A percentile compares a stretch with the other conserved stretches of the same genome.
phyloP scores from a whole-genome alignment of 2,329 filamentous ascomycete species.

The Trichocomaceae sp. region DNA sequence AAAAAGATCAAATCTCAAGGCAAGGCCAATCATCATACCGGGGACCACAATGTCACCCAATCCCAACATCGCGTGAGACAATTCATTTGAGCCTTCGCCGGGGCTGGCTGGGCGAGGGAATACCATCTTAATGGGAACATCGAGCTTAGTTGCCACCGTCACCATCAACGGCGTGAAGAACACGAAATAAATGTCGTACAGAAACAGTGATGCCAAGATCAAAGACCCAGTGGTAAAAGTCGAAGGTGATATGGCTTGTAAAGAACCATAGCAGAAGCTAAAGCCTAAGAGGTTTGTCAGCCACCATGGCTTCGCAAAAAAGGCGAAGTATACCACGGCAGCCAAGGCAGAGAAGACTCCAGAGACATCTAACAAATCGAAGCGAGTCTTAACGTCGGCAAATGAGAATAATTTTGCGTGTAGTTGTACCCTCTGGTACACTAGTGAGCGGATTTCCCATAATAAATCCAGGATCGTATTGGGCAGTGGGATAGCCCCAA shows the following conservation, averaged over 20 bases:
- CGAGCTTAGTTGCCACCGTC: slow-evolving; percentile 71
- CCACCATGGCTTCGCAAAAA: slow-evolving; percentile 57
- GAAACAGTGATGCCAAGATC: slow-evolving; percentile 72
- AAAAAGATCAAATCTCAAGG: slow-evolving; percentile 86
- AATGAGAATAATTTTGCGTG: slow-evolving; percentile 50
- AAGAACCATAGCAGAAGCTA: slow-evolving; percentile 74
- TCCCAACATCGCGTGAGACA: slow-evolving; percentile 67
- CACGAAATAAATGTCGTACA: slow-evolving; percentile 80
- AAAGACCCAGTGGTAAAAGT: slow-evolving; percentile 76
- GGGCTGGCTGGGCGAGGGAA: slow-evolving; percentile 60
- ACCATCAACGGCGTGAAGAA: slow-evolving; percentile 51
- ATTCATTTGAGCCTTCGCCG: slow-evolving; percentile 36
- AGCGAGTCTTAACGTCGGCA: slow-evolving; percentile 34
- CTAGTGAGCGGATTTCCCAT: slow-evolving; percentile 46
- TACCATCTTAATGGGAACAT: slow-evolving; percentile 87
- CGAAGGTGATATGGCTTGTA: slow-evolving; percentile 81
- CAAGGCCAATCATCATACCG: slow-evolving; percentile 81
- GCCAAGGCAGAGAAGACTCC: slow-evolving; percentile 52
- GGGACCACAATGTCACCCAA: slow-evolving; percentile 92
- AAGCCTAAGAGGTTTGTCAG: slow-evolving; percentile 83
- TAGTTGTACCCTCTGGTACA: slow-evolving; percentile 47
- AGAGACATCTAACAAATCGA: slow-evolving; percentile 45
- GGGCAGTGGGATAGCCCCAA: slow-evolving; percentile 45
- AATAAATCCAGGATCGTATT: slow-evolving; percentile 27
- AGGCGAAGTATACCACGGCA: slow-evolving; percentile 58